phyloP scores from a whole-genome alignment of 495 filamentous ascomycete genomes.

The Aspergillus campestris region DNA sequence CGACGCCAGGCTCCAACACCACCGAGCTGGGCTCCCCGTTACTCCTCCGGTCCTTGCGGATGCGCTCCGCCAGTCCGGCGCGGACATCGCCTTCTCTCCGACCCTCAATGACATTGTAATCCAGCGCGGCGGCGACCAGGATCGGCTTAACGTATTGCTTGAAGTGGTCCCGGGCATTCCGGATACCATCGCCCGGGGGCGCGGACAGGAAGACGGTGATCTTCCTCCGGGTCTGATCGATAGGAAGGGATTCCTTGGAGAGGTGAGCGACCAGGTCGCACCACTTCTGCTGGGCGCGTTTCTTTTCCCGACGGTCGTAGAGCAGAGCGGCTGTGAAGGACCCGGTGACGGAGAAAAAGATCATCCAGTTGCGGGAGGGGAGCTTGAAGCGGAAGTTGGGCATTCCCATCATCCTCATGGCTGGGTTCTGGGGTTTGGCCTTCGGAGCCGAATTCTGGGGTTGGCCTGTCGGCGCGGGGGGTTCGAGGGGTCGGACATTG shows the following conservation, averaged over 20 bases:
- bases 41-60: constrained; percentile 57
- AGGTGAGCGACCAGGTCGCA: constrained; percentile 78
- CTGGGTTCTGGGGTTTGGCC: constrained; percentile 52
- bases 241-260: constrained; percentile 61
- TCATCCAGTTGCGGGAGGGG: constrained; percentile 95
- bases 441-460: constrained; percentile 23
- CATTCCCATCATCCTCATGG: constrained; percentile 67
- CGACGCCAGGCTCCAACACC: constrained; percentile 28
- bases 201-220: constrained; percentile 79
- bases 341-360: constrained; percentile 75
- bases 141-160: constrained; percentile 93
- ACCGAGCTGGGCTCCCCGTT: constrained; percentile 41
- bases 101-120: constrained; percentile 93
- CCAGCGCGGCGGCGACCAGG: constrained; percentile 77
- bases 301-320: constrained; percentile 89
- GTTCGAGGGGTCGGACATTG: constrained; percentile 32
- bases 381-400: constrained; percentile 75
- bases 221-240: constrained; percentile 68
- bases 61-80: constrained; percentile 69
- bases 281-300: constrained; percentile 77
- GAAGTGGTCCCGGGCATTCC: constrained; percentile 82
- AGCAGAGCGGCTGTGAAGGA: constrained; percentile 68
- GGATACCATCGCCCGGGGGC: constrained; percentile 77
- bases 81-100: constrained; percentile 81
- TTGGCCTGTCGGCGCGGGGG: constrained; percentile 22